Conservation (phyloP, 1,139 yeast genomes). For the Debaryomycetaceae sp. region DNA sequence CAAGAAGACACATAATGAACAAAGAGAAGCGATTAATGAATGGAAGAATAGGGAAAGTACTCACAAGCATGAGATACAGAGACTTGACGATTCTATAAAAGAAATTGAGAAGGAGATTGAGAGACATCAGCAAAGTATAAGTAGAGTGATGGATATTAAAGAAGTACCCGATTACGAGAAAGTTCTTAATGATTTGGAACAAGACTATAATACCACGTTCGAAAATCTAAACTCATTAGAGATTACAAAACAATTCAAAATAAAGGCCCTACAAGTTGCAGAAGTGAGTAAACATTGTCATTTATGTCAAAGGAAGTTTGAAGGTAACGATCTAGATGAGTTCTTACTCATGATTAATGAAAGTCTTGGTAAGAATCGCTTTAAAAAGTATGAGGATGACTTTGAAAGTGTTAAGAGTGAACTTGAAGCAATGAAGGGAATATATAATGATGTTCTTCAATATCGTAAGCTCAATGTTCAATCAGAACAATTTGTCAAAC, state of each 20-base stretch:
- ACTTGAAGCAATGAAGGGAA: conserved; percentile 22
- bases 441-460: conserved; percentile 25
- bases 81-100: conserved; percentile 10
- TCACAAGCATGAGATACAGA: conserved; percentile 10
- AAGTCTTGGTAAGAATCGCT: conserved; percentile 34
- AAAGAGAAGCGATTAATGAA: conserved; percentile 1
- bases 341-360: conserved; percentile 33
- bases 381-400: conserved; percentile 33
- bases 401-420: conserved; percentile 31
- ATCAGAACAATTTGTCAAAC: conserved; percentile 4
- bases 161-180: conserved; percentile 50
- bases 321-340: conserved; percentile 29
- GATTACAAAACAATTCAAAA: conserved; percentile 62
- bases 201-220: conserved; percentile 54
- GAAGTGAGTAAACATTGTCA: conserved; percentile 54
- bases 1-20: neutral
- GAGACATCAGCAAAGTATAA: conserved; percentile 17
- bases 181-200: conserved; percentile 54
- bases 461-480: conserved; percentile 20
- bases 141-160: conserved; percentile 34
- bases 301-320: conserved; percentile 63
- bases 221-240: conserved; percentile 63
- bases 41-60: conserved; percentile 11
- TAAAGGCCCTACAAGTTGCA: conserved; percentile 62
- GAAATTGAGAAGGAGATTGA: conserved; percentile 15